These are phyloP conservation scores for Erythrobasidium yunnanense DNA, from an alignment of 768 basidiomycete genomes.

Conservation along the genomic window DNA sequence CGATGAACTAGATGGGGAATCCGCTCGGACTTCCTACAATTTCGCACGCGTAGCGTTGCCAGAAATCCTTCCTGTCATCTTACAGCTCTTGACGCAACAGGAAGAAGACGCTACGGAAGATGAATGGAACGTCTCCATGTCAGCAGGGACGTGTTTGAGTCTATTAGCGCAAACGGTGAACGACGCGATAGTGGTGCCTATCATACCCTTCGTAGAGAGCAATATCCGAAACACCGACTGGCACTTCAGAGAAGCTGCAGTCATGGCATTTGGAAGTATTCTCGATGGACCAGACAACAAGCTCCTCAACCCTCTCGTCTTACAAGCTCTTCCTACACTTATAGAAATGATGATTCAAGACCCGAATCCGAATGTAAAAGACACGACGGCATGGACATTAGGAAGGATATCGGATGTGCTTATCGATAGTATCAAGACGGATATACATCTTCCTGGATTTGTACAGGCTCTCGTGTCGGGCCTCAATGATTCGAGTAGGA, in stretches of 20 bases:
- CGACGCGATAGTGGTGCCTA: slow-evolving; percentile 77
- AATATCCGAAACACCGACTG: slow-evolving; percentile 87
- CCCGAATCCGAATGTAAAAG: slow-evolving; percentile 71
- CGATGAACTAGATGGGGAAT: slow-evolving; percentile 38
- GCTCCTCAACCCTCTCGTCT: slow-evolving; percentile 77
- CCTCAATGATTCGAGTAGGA: slow-evolving; percentile 63
- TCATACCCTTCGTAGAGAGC: slow-evolving; percentile 95
- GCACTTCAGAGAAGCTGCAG: slow-evolving; percentile 90
- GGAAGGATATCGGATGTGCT: slow-evolving; percentile 87
- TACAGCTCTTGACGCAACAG: slow-evolving; percentile 77
- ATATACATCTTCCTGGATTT: slow-evolving; percentile 72
- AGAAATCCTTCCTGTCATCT: slow-evolving; percentile 85
- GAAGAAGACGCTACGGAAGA: slow-evolving; percentile 96
- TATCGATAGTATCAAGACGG: slow-evolving; percentile 72
- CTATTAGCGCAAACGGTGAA: slow-evolving; percentile 81
- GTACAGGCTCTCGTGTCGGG: slow-evolving; percentile 72
- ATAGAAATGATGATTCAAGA: slow-evolving; percentile 88
- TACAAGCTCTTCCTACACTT: slow-evolving; percentile 83
- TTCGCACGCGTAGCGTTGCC: slow-evolving; percentile 91
- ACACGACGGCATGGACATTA: slow-evolving; percentile 95
- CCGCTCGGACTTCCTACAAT: slow-evolving; percentile 62
- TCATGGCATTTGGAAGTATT: slow-evolving; percentile 97
- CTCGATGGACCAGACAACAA: slow-evolving; percentile 86
- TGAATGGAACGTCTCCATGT: slow-evolving; percentile 98
- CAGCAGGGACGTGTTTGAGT: slow-evolving; percentile 78